These are phyloP conservation scores for Orbilia javanica DNA, from an alignment of 2,329 filamentous ascomycete species.

Conservation along the genomic window DNA sequence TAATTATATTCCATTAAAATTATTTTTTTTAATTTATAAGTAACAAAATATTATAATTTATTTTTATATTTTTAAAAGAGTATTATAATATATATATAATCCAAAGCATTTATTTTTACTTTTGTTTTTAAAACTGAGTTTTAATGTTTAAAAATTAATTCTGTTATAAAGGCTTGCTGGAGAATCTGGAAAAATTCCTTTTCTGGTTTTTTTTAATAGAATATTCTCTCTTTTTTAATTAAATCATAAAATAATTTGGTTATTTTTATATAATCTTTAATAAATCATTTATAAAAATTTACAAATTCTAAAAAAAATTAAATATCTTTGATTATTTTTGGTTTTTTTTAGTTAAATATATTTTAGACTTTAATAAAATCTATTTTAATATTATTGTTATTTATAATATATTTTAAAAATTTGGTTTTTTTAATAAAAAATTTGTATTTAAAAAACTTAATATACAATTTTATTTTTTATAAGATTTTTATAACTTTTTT, in stretches of 20 bases:
- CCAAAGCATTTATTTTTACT: background rate
- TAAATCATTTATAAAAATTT: slow-evolving; percentile 14
- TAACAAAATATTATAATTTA: background rate
- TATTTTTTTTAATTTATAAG: background rate
- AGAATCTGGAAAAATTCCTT: background rate
- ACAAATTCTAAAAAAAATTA: slow-evolving; percentile 6
- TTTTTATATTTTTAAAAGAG: background rate
- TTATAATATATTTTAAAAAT: background rate
- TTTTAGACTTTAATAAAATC: background rate
- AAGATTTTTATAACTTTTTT: slow-evolving; percentile 1
- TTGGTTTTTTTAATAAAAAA: slow-evolving; percentile 1
- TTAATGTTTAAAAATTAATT: background rate
- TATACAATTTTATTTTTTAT: background rate
- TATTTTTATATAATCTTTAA: slow-evolving; percentile 11
- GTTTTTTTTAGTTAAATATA: slow-evolving; percentile 8
- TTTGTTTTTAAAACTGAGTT: background rate
- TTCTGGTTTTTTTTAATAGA: background rate
- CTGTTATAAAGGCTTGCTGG: background rate
- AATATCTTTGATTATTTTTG: slow-evolving; percentile 3
- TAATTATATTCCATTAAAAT: slow-evolving; percentile 5
- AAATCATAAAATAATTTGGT: background rate
- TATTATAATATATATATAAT: background rate
- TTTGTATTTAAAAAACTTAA: slow-evolving; percentile 6
- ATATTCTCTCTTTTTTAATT: background rate
- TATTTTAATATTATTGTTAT: slow-evolving; percentile 10